Conservation (phyloP, 345 rosid genomes). For the Lumnitzera littorea region DNA sequence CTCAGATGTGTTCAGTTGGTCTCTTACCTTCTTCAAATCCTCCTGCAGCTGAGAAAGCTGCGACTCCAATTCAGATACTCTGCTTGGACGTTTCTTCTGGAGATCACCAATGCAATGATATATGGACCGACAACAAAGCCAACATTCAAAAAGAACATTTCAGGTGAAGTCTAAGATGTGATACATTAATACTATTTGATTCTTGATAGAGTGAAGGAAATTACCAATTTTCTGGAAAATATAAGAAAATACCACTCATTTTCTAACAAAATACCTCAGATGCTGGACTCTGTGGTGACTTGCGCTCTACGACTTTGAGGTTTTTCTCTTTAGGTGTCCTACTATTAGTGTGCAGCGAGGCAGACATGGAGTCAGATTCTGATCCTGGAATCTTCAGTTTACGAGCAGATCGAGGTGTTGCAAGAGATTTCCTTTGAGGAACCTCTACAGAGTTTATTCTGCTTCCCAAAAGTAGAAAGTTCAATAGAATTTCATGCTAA, state of each 20-base stretch:
- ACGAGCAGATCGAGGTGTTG: constrained; percentile 55
- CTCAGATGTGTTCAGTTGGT: constrained; percentile 64
- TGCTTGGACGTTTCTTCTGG: constrained; percentile 55
- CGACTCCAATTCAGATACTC: constrained; percentile 50
- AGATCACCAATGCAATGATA: constrained; percentile 10
- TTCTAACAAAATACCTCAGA: constrained; percentile 49
- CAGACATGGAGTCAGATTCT: constrained; percentile 36
- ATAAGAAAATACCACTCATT: not conserved
- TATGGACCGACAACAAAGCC: not conserved
- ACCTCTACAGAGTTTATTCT: constrained; percentile 55
- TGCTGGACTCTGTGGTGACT: constrained; percentile 54
- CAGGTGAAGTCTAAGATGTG: not conserved
- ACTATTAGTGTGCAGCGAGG: constrained; percentile 41
- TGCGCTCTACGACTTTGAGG: constrained; percentile 69
- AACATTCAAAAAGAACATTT: constrained; percentile 2
- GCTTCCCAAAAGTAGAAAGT: constrained; percentile 13
- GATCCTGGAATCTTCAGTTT: constrained; percentile 49
- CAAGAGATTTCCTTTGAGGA: constrained; percentile 66
- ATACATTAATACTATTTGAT: not conserved
- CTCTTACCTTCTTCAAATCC: constrained; percentile 73
- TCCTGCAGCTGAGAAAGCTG: constrained; percentile 74
- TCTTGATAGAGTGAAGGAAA: no score
- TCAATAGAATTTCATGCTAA: not conserved
- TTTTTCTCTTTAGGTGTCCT: constrained; percentile 64
- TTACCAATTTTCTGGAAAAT: not conserved